Conservation (phyloP, 768 basidiomycete species). For the Agaricus subrufescens region DNA sequence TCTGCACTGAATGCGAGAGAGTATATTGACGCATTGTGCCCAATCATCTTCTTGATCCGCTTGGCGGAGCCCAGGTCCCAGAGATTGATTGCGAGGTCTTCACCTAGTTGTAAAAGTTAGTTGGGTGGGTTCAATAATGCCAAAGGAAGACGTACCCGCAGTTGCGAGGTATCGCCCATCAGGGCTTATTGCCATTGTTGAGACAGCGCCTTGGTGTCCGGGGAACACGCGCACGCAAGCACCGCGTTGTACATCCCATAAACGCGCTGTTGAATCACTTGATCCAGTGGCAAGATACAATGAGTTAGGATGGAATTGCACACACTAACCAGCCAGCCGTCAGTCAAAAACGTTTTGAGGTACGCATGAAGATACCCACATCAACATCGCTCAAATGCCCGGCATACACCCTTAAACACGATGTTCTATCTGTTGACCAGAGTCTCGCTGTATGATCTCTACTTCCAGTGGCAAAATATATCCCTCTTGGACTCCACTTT, state of each 20-base stretch:
- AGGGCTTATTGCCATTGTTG: conserved; percentile 83
- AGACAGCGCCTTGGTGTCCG: conserved; percentile 88
- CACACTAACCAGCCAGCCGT: conserved; percentile 50
- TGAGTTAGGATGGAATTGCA: conserved; percentile 96
- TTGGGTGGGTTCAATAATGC: not conserved
- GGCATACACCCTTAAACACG: conserved; percentile 86
- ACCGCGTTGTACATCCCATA: conserved; percentile 99
- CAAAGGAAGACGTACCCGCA: conserved; percentile 48
- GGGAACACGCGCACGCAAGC: conserved; percentile 92
- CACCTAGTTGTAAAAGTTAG: conserved; percentile 39
- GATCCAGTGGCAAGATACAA: conserved; percentile 96
- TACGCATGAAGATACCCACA: conserved; percentile 45
- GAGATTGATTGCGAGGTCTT: conserved; percentile 89
- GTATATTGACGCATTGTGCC: conserved; percentile 86
- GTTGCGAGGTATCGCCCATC: conserved; percentile 93
- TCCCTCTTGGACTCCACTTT: conserved; percentile 96
- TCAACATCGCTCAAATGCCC: conserved; percentile 97
- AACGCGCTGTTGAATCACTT: conserved; percentile 89
- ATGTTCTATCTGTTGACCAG: conserved; percentile 91
- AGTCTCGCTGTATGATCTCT: conserved; percentile 91
- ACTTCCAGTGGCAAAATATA: conserved; percentile 97
- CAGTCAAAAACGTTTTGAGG: conserved; percentile 1
- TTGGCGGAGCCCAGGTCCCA: conserved; percentile 98
- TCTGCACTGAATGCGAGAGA: conserved; percentile 91
- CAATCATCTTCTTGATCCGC: conserved; percentile 93